Percentiles rank a stretch among this genome's conserved stretches.
Evolutionary conservation across 352 stramenopile genomes (phyloP).

Genomic region (Phytophthora fragariae): DNA sequence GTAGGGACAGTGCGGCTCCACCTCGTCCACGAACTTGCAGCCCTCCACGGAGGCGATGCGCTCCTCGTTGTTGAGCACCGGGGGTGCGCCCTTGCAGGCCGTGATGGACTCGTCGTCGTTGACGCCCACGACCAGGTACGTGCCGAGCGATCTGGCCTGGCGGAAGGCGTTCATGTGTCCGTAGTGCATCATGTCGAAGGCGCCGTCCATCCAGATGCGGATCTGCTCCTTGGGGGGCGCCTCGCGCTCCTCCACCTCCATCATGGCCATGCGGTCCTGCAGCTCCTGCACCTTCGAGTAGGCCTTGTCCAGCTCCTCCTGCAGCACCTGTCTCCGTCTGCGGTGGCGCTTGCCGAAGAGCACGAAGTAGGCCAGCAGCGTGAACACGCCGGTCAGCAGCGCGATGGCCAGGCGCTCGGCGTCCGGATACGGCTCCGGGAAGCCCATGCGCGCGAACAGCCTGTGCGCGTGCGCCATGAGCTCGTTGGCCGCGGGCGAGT

Average conservation of each 20-base stretch:
- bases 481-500: conserved; percentile 75
- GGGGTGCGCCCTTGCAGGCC: conserved; percentile 94
- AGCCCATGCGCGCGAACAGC: conserved; percentile 69
- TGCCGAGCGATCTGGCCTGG: conserved; percentile 95
- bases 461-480: conserved; percentile 77
- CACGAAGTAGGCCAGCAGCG: conserved; percentile 88
- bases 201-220: conserved; percentile 99
- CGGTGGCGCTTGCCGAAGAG: conserved; percentile 90
- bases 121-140: conserved; percentile 98
- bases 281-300: conserved; percentile 86
- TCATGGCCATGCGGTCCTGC: conserved; percentile 84
- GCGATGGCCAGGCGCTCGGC: conserved; percentile 87
- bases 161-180: conserved; percentile 99
- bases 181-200: conserved; percentile 99
- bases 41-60: conserved; percentile 94
- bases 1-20: conserved; percentile 98
- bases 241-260: conserved; percentile 78
- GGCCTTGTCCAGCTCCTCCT: conserved; percentile 79
- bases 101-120: conserved; percentile 98
- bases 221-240: conserved; percentile 88
- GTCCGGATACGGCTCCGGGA: conserved; percentile 88
- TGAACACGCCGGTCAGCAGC: conserved; percentile 81
- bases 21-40: conserved; percentile 99
- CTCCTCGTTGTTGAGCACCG: conserved; percentile 98
- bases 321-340: conserved; percentile 66